Evolutionary conservation across 2,329 filamentous ascomycete species (phyloP).

Genomic region (Claviceps sorghi): DNA sequence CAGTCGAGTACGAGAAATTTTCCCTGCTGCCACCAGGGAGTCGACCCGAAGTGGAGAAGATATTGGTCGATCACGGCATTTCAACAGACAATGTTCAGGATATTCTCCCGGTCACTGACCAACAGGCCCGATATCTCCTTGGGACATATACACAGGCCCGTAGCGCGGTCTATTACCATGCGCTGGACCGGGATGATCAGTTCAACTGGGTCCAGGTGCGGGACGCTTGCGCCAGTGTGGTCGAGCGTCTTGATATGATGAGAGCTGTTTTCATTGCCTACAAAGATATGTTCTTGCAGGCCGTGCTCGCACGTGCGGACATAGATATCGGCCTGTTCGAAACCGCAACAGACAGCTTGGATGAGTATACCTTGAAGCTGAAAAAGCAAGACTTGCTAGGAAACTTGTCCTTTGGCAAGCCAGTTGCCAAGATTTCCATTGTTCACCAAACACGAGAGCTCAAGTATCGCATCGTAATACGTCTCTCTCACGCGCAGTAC

Average conservation of each 20-base stretch:
- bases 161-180: conserved; percentile 2
- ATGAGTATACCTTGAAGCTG: conserved; percentile 1
- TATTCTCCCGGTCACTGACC: conserved; percentile 1
- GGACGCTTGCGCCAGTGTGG: neutral
- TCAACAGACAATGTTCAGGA: neutral
- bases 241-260: conserved; percentile 2
- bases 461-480: neutral
- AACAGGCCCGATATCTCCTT: conserved; percentile 2
- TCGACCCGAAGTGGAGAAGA: neutral
- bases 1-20: neutral
- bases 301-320: neutral
- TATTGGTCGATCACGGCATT: neutral
- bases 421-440: neutral
- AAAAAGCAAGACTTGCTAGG: neutral
- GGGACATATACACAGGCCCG: conserved; percentile 1
- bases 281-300: conserved; percentile 2
- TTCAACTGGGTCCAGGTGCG: neutral
- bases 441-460: neutral
- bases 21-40: conserved; percentile 1
- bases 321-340: neutral
- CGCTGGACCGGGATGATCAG: neutral
- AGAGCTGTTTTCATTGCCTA: conserved; percentile 2
- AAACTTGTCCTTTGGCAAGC: neutral
- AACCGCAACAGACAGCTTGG: neutral
- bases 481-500: conserved; percentile 2